Conservation (phyloP, 1,284 basidiomycete species). For the Leccinum pachyderme region DNA sequence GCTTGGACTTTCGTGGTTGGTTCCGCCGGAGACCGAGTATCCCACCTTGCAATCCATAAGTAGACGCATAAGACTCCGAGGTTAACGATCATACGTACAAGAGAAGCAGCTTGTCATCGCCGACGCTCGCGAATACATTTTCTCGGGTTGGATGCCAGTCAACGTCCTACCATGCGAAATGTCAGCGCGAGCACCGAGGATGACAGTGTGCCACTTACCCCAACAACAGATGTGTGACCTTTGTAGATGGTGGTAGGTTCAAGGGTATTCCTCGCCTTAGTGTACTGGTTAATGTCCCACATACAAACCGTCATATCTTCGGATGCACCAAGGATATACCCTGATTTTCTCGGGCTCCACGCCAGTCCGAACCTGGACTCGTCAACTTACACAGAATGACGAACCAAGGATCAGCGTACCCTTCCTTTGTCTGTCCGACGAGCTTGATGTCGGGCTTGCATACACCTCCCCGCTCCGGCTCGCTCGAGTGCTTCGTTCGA, state of each 20-base stretch:
- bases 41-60: constrained; percentile 70
- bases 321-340: constrained; percentile 88
- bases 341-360: constrained; percentile 84
- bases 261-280: constrained; percentile 75
- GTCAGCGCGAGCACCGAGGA: constrained; percentile 1
- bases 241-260: constrained; percentile 83
- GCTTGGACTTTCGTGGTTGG: constrained; percentile 79
- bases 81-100: constrained; percentile 51
- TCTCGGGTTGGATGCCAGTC: constrained; percentile 92
- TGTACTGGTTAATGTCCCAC: constrained; percentile 93
- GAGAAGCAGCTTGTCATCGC: constrained; percentile 93
- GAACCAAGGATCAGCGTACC: constrained; percentile 50
- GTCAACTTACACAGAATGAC: constrained; percentile 8
- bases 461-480: constrained; percentile 80
- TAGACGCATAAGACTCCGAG: constrained; percentile 6
- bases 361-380: constrained; percentile 80
- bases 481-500: constrained; percentile 93
- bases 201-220: constrained; percentile 50
- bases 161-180: constrained; percentile 70
- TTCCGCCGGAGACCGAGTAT: constrained; percentile 74
- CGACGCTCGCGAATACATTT: constrained; percentile 92
- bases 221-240: constrained; percentile 88
- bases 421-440: constrained; percentile 90
- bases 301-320: constrained; percentile 97
- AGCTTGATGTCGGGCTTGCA: constrained; percentile 92